Evolutionary conservation across 208 protist genomes (phyloP).

Genomic region (Phytomonas sp.): DNA sequence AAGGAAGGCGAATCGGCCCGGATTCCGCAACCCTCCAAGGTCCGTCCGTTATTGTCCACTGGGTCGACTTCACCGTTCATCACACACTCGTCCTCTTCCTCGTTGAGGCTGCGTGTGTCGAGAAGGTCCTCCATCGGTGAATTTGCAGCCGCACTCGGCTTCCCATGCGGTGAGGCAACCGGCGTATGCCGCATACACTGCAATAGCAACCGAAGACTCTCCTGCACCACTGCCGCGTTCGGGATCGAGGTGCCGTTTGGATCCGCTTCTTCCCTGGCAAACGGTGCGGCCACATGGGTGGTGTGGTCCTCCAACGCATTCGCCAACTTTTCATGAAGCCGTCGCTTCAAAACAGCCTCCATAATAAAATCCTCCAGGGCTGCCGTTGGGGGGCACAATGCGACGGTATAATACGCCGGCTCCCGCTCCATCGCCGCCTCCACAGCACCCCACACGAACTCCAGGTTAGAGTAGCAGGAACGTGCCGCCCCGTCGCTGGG

Average conservation of each 20-base stretch:
- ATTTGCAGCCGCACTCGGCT: not conserved
- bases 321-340: constrained; percentile 18
- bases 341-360: constrained; percentile 19
- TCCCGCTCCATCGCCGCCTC: constrained; percentile 15
- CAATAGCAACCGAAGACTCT: not conserved
- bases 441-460: constrained; percentile 13
- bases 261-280: not conserved
- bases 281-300: not conserved
- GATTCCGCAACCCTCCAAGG: not conserved
- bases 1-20: not conserved
- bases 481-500: not conserved
- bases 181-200: not conserved
- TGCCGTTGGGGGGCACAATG: constrained; percentile 18
- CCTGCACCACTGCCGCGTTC: not conserved
- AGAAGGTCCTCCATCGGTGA: not conserved
- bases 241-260: not conserved
- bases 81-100: not conserved
- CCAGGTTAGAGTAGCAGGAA: constrained; percentile 7
- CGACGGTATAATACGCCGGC: constrained; percentile 18
- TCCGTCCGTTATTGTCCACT: not conserved
- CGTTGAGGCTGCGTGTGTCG: not conserved
- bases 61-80: not conserved
- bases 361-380: constrained; percentile 14
- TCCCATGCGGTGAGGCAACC: not conserved
- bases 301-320: not conserved